Percentiles rank a stretch among this genome's conserved stretches.
Conservation (phyloP, 805 yeast genomes). For the Metschnikowia amazonensis region DNA sequence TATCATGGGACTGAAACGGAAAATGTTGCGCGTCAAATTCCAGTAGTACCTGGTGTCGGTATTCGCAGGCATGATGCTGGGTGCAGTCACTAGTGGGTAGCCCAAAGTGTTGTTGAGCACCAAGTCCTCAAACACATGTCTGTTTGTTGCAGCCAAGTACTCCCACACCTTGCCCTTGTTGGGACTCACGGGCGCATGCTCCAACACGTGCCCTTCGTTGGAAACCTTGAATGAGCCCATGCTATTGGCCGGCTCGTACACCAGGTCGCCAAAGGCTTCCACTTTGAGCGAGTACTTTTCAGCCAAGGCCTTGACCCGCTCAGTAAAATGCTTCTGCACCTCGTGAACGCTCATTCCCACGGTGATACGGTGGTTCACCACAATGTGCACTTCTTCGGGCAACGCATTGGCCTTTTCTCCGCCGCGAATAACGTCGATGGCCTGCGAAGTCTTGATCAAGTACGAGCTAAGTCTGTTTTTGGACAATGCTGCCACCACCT, state of each 20-base stretch:
- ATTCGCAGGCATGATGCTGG: slow-evolving; percentile 62
- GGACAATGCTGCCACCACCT: slow-evolving; percentile 20
- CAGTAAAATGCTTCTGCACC: slow-evolving; percentile 22
- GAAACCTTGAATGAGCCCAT: slow-evolving; percentile 7
- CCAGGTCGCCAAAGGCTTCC: slow-evolving; percentile 14
- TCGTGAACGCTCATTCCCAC: slow-evolving; percentile 27
- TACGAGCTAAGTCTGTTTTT: slow-evolving; percentile 23
- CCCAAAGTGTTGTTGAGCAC: slow-evolving; percentile 28
- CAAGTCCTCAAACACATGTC: slow-evolving; percentile 45
- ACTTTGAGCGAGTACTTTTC: slow-evolving; percentile 13
- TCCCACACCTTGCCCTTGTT: slow-evolving; percentile 36
- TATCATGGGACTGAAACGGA: slow-evolving; percentile 53
- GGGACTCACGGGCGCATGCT: slow-evolving; percentile 16
- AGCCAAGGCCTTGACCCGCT: slow-evolving; percentile 26
- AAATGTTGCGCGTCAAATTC: slow-evolving; percentile 58
- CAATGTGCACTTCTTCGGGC: slow-evolving; percentile 30
- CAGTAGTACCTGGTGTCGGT: slow-evolving; percentile 70
- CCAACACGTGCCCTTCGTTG: slow-evolving; percentile 8
- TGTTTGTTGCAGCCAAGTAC: slow-evolving; percentile 40
- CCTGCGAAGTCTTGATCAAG: slow-evolving; percentile 32
- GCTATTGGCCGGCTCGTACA: slow-evolving; percentile 1
- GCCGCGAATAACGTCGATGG: slow-evolving; percentile 31
- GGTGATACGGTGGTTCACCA: slow-evolving; percentile 36
- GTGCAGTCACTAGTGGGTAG: slow-evolving; percentile 44
- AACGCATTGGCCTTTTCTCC: slow-evolving; percentile 41